Conservation (phyloP, 495 filamentous ascomycete genomes). For the Cryomyces antarcticus region DNA sequence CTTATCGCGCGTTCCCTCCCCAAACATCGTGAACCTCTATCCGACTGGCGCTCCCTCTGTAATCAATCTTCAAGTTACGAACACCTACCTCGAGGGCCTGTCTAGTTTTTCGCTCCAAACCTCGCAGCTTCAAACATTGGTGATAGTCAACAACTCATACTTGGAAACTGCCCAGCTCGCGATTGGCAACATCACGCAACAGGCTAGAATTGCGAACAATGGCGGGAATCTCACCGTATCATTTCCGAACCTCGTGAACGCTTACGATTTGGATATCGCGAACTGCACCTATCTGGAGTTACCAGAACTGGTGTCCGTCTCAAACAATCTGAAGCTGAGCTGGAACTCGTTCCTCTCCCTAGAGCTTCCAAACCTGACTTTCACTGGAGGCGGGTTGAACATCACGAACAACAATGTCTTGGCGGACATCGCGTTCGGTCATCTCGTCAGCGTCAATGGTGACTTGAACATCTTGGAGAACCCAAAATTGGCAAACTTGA, state of each 20-base stretch:
- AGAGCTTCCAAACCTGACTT: conserved; percentile 59
- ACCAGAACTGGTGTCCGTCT: conserved; percentile 57
- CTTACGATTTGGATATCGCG: conserved; percentile 68
- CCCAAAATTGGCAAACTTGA: conserved; percentile 41
- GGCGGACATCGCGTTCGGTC: conserved; percentile 53
- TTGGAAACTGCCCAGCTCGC: conserved; percentile 25
- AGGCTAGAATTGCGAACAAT: conserved; percentile 42
- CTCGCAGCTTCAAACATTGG: not conserved
- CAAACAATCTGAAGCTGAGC: conserved; percentile 65
- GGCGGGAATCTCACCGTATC: conserved; percentile 32
- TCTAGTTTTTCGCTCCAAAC: too few relatives aligned
- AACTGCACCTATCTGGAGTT: conserved; percentile 56
- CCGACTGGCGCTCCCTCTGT: conserved; percentile 35
- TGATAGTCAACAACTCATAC: conserved; percentile 19
- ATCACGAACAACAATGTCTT: conserved; percentile 62
- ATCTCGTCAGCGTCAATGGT: conserved; percentile 47
- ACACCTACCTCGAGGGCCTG: conserved; percentile 14
- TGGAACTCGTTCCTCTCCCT: conserved; percentile 52
- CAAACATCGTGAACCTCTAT: conserved; percentile 24
- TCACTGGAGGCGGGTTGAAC: conserved; percentile 38
- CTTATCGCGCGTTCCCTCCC: conserved; percentile 46
- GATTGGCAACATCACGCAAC: conserved; percentile 43
- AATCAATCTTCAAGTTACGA: conserved; percentile 54
- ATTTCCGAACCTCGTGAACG: conserved; percentile 60
- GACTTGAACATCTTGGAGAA: conserved; percentile 77